phyloP scores from a whole-genome alignment of 2,329 filamentous ascomycete genomes.

The Shiraia sp. region DNA sequence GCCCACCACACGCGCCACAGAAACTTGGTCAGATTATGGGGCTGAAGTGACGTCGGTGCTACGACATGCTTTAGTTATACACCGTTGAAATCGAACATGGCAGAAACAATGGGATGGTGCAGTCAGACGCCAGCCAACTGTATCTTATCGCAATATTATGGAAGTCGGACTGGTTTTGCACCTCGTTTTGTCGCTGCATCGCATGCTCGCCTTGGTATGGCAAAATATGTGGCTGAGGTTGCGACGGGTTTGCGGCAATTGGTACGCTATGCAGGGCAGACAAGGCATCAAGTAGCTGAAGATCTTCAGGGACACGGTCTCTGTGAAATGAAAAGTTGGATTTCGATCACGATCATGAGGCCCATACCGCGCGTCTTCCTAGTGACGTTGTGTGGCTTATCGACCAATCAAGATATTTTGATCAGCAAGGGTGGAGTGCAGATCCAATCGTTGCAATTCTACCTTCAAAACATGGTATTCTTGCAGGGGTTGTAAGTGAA shows the following conservation, averaged over 20 bases:
- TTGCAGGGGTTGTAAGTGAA: constrained; percentile 13
- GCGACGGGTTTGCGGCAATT: neutral
- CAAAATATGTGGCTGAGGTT: too few relatives aligned
- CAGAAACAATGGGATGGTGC: constrained; percentile 6
- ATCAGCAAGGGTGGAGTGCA: constrained; percentile 18
- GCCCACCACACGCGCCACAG: constrained; percentile 1
- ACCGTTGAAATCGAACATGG: constrained; percentile 1
- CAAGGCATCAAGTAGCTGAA: constrained; percentile 10
- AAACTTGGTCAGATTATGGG: constrained; percentile 8
- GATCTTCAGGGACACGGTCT: constrained; percentile 21
- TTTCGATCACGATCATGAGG: constrained; percentile 30
- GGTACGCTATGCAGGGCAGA: constrained; percentile 30
- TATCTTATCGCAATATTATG: neutral
- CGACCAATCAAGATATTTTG: constrained; percentile 11
- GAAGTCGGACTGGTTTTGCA: too few relatives aligned
- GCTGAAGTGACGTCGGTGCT: constrained; percentile 11
- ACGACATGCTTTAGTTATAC: constrained; percentile 1
- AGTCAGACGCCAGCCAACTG: constrained; percentile 13
- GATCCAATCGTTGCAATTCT: constrained; percentile 25
- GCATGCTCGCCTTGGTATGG: too few relatives aligned
- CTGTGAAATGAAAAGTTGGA: constrained; percentile 1
- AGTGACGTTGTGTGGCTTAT: constrained; percentile 38
- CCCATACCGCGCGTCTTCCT: constrained; percentile 14
- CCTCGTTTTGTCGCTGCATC: too few relatives aligned
- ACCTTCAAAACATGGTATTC: constrained; percentile 4